These are phyloP conservation scores for Psilocybe sp. DNA, from an alignment of 768 basidiomycete genomes.

Conservation along the genomic window DNA sequence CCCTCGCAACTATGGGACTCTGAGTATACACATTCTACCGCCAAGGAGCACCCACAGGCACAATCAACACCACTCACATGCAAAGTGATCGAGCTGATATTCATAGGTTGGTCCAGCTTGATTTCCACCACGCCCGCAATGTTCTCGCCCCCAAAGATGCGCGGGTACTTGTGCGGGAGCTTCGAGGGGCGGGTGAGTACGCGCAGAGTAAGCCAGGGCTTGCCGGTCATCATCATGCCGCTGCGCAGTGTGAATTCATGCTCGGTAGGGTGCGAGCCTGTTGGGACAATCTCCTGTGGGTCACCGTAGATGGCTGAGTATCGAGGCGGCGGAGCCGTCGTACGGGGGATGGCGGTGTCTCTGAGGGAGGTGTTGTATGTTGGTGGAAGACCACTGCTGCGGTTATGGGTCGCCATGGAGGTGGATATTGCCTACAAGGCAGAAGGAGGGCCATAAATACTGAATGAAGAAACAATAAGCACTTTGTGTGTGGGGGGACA, in stretches of 20 bases:
- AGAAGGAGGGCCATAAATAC: no score
- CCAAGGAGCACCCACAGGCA: background rate
- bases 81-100: constrained; percentile 31
- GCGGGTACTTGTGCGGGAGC: constrained; percentile 9
- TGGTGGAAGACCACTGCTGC: no score
- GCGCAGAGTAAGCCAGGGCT: constrained; percentile 16
- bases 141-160: constrained; percentile 18
- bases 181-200: constrained; percentile 13
- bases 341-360: no score
- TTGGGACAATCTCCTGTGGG: constrained; percentile 3
- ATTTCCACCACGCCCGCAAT: constrained; percentile 14
- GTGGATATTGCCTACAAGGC: no score
- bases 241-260: constrained; percentile 7
- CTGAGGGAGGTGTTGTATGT: no score
- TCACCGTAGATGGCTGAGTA: constrained; percentile 10
- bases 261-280: background rate
- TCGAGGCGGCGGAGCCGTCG: constrained; percentile 1
- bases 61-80: constrained; percentile 28
- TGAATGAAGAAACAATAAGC: no score
- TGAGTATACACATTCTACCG: background rate
- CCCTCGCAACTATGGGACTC: constrained; percentile 6
- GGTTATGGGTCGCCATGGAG: no score
- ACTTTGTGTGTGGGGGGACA: no score
- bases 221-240: constrained; percentile 4
- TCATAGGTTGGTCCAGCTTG: constrained; percentile 12